Evolutionary conservation across 345 rosid species (phyloP), one percentile per base, ranked within the genome.

Genomic region (Gossypium ekmanianum): DNA sequence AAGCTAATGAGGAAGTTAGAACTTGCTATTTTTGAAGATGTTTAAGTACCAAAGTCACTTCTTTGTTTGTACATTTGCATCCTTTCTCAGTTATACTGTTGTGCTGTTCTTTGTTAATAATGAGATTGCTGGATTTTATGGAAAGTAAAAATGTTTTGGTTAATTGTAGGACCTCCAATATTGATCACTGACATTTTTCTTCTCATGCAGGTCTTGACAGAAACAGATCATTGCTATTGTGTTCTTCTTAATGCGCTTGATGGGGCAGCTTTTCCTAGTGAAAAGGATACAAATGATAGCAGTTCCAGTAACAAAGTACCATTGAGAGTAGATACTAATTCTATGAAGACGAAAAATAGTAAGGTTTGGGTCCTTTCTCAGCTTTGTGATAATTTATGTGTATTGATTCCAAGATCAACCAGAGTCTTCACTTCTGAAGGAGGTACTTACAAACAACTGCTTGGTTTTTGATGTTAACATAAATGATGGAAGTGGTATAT

Each of bases 251-350:
- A 95, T 82, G 92, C 93, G 61, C 91, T 90, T 76, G 94, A 88
- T 83, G 97, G 97, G 63, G 97, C 97, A 79, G 97, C 98, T 61
- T 95, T 95, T 87, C 97, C 99, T 76, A 82, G 75, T 70, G 83
- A 61, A 58, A 79, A 82, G 77, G 92, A 57, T 77, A 79, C 79
- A 34, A 67, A 44, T 74, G 89, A 83, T 80, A 81, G 83, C 78
- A 82, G 77, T 85, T 83, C 91, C 27, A 86, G 78, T 56, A 65
- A 77, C 78, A 80, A 61, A 76, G 69, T 85, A 26, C 70, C 86
- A 62, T 57, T 56, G 61, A 78, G 68, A 76, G 51, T 78, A 71
- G 80, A 81, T 76, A 61, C 78, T 26, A 81, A 61, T 56, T 72
- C 87, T 74, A 81, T 64, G 83, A 85, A 77, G 74, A 79, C 79